Evolutionary conservation across 192 early-diverging fungal genomes (phyloP), one percentile per base, ranked within the genome.

Genomic region (Gryganskiella cystojenkinii): DNA sequence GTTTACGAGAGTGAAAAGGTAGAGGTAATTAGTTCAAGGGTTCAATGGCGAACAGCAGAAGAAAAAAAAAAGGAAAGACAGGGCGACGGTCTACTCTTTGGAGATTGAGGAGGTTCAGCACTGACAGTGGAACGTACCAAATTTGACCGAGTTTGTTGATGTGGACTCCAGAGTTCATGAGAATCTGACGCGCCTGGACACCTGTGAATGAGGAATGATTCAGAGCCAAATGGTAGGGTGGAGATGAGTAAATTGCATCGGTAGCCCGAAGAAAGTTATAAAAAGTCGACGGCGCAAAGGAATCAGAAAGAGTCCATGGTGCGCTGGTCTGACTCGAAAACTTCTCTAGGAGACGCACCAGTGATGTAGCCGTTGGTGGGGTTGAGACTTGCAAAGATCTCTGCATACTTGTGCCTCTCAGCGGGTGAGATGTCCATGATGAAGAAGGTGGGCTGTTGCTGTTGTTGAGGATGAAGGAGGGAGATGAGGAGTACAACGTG

Each of bases 351-450:
- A 15, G 22, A 30, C 52, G 45, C 73, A 88, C 87, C 87, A 45
- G 80, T 57, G 74, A 88, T 74, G 61, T 80, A 85, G 46, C 87
- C 87, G 50, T 83, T 83, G 14, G 81, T 64, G 45, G 84, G 85
- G 33, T 81, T 79, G 46, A 81, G 79, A 30, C 81, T 83, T 31
- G 81, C 50, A 56, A 88, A 88, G 33, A 88, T 88, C 62, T 84
- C 85, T 19, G 81, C 80, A 64, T 86, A 88, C 55, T 86, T 85
- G 42, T 73, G 69, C 25, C 75, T 57, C 50, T 88, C 86, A 64
- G 79, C 84, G 25, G 58, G 81, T 33, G 82, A 70, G 59, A 84
- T 58, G 81, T 78, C 67, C 74, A 78, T 78, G 69, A 37, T 71
- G 70, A 59, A 28, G 30, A 19, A 45, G 28, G 53, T 5, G 45